Conservation (phyloP, 352 stramenopile species). For the Pythium volutum region DNA sequence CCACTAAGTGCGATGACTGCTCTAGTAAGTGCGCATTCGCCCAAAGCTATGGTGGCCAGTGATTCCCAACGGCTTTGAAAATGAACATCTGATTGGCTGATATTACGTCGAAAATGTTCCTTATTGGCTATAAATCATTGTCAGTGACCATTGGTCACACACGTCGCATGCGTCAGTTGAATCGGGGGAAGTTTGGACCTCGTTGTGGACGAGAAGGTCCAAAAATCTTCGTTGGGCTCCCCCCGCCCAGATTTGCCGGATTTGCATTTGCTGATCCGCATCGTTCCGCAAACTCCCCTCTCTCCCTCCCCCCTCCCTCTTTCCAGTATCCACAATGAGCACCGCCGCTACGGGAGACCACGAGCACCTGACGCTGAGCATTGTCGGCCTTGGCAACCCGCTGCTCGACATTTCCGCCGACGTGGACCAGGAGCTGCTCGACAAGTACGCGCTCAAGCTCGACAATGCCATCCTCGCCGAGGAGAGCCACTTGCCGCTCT, state of each 20-base stretch:
- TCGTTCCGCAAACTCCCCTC: neutral
- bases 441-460: constrained; percentile 95
- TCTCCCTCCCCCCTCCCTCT: neutral
- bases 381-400: constrained; percentile 98
- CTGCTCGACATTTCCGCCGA: constrained; percentile 98
- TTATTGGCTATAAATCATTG: constrained; percentile 18
- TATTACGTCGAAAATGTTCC: neutral
- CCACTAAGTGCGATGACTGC: constrained; percentile 21
- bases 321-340: constrained; percentile 14
- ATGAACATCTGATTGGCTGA: neutral
- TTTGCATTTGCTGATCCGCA: neutral
- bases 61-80: constrained; percentile 2
- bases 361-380: constrained; percentile 60
- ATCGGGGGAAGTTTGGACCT: constrained; percentile 1
- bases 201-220: no score
- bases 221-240: no score
- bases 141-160: no score
- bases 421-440: constrained; percentile 92
- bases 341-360: constrained; percentile 25
- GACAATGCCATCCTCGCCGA: constrained; percentile 98
- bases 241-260: neutral
- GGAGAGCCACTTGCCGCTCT: constrained; percentile 97
- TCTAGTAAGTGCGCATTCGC: constrained; percentile 1
- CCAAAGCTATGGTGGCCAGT: constrained; percentile 10
- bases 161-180: neutral